These are phyloP conservation scores for Kodamaea plutei DNA, from an alignment of 1,139 yeast genomes.

Conservation along the genomic window DNA sequence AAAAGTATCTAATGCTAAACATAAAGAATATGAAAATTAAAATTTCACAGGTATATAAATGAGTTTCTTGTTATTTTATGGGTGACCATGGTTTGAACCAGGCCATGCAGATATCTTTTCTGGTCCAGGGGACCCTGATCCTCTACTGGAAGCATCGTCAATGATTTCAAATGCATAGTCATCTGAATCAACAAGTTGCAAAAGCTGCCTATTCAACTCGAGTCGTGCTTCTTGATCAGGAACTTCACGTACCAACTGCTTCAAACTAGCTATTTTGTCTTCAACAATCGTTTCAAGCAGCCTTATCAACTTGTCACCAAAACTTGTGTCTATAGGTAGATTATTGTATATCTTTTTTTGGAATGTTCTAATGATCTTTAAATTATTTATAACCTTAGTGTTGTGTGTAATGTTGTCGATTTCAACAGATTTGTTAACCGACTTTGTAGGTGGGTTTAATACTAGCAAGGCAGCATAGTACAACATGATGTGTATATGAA, in stretches of 20 bases:
- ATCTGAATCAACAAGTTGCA: constrained; percentile 15
- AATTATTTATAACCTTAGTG: constrained; percentile 21
- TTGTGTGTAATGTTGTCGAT: constrained; percentile 17
- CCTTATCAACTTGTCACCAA: constrained; percentile 46
- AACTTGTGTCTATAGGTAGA: constrained; percentile 50
- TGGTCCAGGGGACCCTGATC: constrained; percentile 34
- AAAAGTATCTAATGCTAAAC: constrained; percentile 48
- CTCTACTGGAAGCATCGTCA: constrained; percentile 21
- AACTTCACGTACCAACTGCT: constrained; percentile 10
- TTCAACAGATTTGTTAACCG: constrained; percentile 17
- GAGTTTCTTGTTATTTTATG: constrained; percentile 23
- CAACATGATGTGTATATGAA: constrained; percentile 67
- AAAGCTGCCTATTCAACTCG: constrained; percentile 17
- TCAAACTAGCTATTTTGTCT: constrained; percentile 26
- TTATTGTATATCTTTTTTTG: constrained; percentile 41
- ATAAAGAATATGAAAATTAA: constrained; percentile 14
- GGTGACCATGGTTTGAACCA: constrained; percentile 64
- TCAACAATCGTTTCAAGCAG: constrained; percentile 43
- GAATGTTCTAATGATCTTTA: constrained; percentile 35
- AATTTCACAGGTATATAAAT: too few relatives aligned
- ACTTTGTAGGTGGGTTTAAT: constrained; percentile 43
- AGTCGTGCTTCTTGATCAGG: constrained; percentile 11
- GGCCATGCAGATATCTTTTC: constrained; percentile 63
- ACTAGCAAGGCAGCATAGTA: constrained; percentile 62
- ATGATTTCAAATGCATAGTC: constrained; percentile 18